Conservation (phyloP, 495 filamentous ascomycete species). For the Neurospora sublineolata region DNA sequence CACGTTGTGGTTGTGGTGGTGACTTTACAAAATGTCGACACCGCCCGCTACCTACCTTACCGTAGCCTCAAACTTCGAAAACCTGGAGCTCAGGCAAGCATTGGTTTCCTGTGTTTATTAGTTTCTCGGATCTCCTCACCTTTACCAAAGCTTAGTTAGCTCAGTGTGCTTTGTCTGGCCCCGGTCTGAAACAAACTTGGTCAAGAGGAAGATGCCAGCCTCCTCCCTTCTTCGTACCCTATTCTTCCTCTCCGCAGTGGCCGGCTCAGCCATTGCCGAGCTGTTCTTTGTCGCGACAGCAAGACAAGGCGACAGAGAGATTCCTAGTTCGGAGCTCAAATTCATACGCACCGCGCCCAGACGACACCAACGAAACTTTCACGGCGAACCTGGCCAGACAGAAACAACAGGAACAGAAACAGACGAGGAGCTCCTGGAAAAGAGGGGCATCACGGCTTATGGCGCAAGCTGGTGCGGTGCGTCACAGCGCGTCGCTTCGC, state of each 20-base stretch:
- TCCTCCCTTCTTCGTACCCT: conserved; percentile 4
- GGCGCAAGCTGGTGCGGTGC: conserved; percentile 25
- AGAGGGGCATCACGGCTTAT: conserved; percentile 13
- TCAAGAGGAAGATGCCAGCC: conserved; percentile 7
- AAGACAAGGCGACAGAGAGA: conserved; percentile 3
- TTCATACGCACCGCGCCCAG: conserved; percentile 11
- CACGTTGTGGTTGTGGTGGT: not conserved
- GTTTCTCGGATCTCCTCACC: not conserved
- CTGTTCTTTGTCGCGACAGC: conserved; percentile 14
- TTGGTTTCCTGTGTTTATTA: not conserved
- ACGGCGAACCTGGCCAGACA: not conserved
- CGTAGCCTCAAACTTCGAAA: not conserved
- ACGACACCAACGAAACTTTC: conserved; percentile 7
- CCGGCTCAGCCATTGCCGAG: conserved; percentile 7
- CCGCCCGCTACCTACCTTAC: not conserved
- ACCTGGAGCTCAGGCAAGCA: not conserved
- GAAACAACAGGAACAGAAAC: not conserved
- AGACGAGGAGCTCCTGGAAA: not conserved
- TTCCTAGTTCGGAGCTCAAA: conserved; percentile 4
- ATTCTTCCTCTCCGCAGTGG: conserved; percentile 4
- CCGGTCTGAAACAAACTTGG: not conserved
- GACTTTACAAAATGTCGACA: not conserved
- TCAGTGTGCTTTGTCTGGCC: not conserved
- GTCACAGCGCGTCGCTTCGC: conserved; percentile 7
- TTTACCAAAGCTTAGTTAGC: not conserved